Percentiles rank a stretch among this genome's conserved stretches.
These are phyloP conservation scores for Claviceps fusiformis DNA, from an alignment of 2,329 filamentous ascomycete genomes.

Conservation along the genomic window DNA sequence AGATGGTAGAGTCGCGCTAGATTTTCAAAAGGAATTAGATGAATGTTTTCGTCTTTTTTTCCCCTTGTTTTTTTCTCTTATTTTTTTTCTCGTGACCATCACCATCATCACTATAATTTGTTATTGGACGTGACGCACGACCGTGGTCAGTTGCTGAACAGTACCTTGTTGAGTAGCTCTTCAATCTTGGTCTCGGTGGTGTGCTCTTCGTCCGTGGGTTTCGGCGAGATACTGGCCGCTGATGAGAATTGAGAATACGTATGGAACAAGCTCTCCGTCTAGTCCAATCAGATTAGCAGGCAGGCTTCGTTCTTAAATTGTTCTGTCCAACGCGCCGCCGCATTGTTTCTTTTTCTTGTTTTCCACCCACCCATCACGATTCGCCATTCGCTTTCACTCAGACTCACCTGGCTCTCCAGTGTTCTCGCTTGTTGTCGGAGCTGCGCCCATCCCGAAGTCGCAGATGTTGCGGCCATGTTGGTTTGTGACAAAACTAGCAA, in stretches of 20 bases:
- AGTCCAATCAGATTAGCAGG: neutral
- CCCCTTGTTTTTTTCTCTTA: neutral
- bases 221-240: slow-evolving; percentile 62
- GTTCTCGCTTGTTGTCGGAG: slow-evolving; percentile 82
- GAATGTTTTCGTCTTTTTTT: neutral
- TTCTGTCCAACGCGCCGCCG: neutral
- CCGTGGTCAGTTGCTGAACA: neutral
- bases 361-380: neutral
- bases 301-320: neutral
- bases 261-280: slow-evolving; percentile 78
- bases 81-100: neutral
- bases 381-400: neutral
- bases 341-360: neutral
- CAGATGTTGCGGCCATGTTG: slow-evolving; percentile 37
- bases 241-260: slow-evolving; percentile 85
- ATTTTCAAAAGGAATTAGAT: neutral
- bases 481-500: neutral
- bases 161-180: slow-evolving; percentile 65
- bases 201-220: slow-evolving; percentile 74
- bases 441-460: slow-evolving; percentile 72
- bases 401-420: slow-evolving; percentile 72
- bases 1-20: slow-evolving; percentile 69
- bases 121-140: too few species aligned
- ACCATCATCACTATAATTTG: neutral
- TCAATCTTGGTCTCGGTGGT: slow-evolving; percentile 68